Percentiles rank a stretch among this genome's conserved stretches.
phyloP scores from a whole-genome alignment of 2,329 filamentous ascomycete genomes.

The Fusarium fracticaudum region DNA sequence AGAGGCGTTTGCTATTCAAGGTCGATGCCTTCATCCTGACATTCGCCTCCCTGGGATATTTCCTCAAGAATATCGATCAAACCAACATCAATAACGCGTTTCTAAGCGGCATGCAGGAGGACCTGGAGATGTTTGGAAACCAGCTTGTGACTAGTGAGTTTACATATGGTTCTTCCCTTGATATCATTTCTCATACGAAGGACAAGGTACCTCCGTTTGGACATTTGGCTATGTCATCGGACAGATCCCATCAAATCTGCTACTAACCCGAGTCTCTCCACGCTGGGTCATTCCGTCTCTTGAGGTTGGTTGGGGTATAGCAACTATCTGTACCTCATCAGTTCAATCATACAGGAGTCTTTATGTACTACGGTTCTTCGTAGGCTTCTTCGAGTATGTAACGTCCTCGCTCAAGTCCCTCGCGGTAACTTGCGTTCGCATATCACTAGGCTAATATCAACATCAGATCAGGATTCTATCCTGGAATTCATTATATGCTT shows the following conservation, averaged over 20 bases:
- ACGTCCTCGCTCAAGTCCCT: fast-evolving
- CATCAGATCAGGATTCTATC: slow-evolving; percentile 61
- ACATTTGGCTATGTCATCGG: slow-evolving; percentile 39
- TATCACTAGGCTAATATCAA: slow-evolving; percentile 44
- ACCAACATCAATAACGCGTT: background rate
- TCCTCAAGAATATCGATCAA: background rate
- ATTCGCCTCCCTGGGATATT: background rate
- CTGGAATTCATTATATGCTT: slow-evolving; percentile 41
- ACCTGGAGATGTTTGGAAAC: background rate
- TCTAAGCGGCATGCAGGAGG: background rate
- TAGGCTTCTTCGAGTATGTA: slow-evolving; percentile 32
- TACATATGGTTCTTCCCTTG: no score
- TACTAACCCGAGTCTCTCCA: slow-evolving; percentile 24
- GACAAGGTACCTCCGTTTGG: slow-evolving; percentile 21
- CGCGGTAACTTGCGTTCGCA: background rate
- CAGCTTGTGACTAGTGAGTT: background rate
- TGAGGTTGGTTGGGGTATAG: slow-evolving; percentile 21
- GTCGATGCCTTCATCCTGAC: background rate
- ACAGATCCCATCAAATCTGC: slow-evolving; percentile 41
- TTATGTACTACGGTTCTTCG: slow-evolving; percentile 25
- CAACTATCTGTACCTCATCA: slow-evolving; percentile 6
- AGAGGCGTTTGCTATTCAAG: background rate
- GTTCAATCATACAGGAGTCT: slow-evolving; percentile 12
- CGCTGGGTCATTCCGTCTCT: slow-evolving; percentile 12
- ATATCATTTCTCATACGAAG: background rate